These are phyloP conservation scores for Chytriomyces confervae DNA, from an alignment of 192 early-diverging fungal genomes.

Conservation along the genomic window DNA sequence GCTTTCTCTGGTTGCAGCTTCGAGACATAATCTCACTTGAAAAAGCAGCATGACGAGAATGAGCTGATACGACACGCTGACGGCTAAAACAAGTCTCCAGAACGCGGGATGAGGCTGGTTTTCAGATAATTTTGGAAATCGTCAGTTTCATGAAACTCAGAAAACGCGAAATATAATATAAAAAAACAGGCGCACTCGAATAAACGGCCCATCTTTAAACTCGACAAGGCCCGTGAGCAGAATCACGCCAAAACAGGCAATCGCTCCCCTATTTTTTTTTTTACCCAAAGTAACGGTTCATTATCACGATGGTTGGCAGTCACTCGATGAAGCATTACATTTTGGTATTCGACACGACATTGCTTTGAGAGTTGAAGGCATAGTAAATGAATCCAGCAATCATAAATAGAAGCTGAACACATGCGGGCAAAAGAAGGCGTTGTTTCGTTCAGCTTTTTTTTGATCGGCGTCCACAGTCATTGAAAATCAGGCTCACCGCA, in stretches of 20 bases:
- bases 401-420: conserved; percentile 36
- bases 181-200: conserved; percentile 53
- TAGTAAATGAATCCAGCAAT: conserved; percentile 47
- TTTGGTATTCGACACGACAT: conserved; percentile 53
- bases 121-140: not conserved
- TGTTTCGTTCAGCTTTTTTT: too few species aligned
- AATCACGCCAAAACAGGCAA: conserved; percentile 55
- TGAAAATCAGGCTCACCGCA: conserved; percentile 25
- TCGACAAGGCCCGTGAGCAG: conserved; percentile 84
- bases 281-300: not conserved
- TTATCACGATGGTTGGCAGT: not conserved
- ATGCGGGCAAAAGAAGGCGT: not conserved
- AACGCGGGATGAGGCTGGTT: conserved; percentile 82
- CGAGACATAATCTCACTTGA: conserved; percentile 63
- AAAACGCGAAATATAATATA: conserved; percentile 12
- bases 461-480: not conserved
- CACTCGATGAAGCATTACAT: conserved; percentile 32
- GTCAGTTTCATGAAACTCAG: not conserved
- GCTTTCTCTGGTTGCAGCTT: too few species aligned
- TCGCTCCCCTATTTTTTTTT: conserved; percentile 34
- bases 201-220: conserved; percentile 93
- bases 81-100: conserved; percentile 86
- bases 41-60: conserved; percentile 89
- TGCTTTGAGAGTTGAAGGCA: conserved; percentile 43
- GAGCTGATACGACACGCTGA: conserved; percentile 88